phyloP scores from a whole-genome alignment of 2,329 filamentous ascomycete species.

The Pyrenochaeta sp. region DNA sequence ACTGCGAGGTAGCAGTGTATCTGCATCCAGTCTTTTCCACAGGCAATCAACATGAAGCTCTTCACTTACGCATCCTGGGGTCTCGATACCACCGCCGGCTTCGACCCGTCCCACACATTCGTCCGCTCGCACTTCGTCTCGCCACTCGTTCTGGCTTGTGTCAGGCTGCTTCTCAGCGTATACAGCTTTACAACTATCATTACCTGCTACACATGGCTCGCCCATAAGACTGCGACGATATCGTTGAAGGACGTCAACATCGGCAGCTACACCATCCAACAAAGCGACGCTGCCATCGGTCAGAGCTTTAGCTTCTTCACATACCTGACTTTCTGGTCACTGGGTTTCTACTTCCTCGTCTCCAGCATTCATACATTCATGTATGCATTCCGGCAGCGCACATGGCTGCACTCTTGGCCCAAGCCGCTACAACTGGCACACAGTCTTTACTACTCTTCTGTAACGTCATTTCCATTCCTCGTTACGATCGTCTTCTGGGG shows the following conservation, averaged over 20 bases:
- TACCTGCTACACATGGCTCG: conserved; percentile 68
- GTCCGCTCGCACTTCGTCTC: conserved; percentile 80
- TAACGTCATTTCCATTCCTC: conserved; percentile 48
- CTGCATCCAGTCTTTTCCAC: conserved; percentile 1
- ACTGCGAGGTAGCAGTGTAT: background rate
- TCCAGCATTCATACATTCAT: conserved; percentile 71
- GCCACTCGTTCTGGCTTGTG: conserved; percentile 65
- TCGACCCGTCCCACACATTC: conserved; percentile 65
- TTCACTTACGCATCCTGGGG: conserved; percentile 29
- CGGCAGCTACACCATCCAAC: conserved; percentile 63
- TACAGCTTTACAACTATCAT: conserved; percentile 75
- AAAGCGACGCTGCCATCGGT: conserved; percentile 64
- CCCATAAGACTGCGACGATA: conserved; percentile 22
- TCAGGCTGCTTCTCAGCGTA: conserved; percentile 59
- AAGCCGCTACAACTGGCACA: conserved; percentile 41
- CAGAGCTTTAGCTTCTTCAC: conserved; percentile 81
- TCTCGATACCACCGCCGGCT: conserved; percentile 27
- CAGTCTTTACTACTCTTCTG: conserved; percentile 45
- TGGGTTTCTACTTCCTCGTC: conserved; percentile 77
- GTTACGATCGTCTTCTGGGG: conserved; percentile 52
- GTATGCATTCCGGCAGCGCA: conserved; percentile 55
- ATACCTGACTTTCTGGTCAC: conserved; percentile 78
- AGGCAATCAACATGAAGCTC: conserved; percentile 19
- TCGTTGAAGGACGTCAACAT: conserved; percentile 36
- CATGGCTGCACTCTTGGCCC: conserved; percentile 46